Conservation (phyloP, 2,329 filamentous ascomycete species). For the Didymella keratinophila region DNA sequence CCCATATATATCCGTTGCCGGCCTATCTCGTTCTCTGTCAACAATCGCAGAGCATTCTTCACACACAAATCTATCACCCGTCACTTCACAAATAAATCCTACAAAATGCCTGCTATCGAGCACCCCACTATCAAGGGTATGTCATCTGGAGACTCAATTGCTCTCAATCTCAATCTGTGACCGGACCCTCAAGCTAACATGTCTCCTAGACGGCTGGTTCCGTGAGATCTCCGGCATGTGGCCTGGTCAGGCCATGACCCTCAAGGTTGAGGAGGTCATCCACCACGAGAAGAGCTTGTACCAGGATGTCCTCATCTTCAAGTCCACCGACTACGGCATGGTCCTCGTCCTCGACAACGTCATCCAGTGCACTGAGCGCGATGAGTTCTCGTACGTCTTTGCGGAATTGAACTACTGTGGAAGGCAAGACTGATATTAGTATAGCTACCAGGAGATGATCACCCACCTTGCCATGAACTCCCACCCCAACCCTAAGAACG, state of each 20-base stretch:
- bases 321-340: constrained; percentile 95
- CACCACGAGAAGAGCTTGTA: constrained; percentile 99
- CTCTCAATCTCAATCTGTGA: background rate
- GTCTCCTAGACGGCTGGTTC: constrained; percentile 93
- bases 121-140: constrained; percentile 80
- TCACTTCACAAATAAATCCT: constrained; percentile 11
- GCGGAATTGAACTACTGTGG: background rate
- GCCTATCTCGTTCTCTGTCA: constrained; percentile 20
- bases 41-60: constrained; percentile 12
- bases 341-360: constrained; percentile 98
- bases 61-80: constrained; percentile 6
- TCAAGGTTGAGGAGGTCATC: constrained; percentile 87
- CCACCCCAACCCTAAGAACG: constrained; percentile 97
- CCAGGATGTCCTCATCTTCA: constrained; percentile 98
- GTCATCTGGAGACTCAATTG: background rate
- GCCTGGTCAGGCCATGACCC: constrained; percentile 98
- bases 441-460: constrained; percentile 98
- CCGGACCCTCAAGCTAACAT: constrained; percentile 12
- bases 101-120: constrained; percentile 70
- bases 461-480: constrained; percentile 98
- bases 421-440: constrained; percentile 26
- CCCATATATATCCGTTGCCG: constrained; percentile 32
- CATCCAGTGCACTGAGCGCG: constrained; percentile 97
- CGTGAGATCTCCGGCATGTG: constrained; percentile 98
- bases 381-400: constrained; percentile 83